Evolutionary conservation across 2,329 filamentous ascomycete genomes (phyloP), one percentile per base, ranked within the genome.

Genomic region (Fusarium chlamydosporum): DNA sequence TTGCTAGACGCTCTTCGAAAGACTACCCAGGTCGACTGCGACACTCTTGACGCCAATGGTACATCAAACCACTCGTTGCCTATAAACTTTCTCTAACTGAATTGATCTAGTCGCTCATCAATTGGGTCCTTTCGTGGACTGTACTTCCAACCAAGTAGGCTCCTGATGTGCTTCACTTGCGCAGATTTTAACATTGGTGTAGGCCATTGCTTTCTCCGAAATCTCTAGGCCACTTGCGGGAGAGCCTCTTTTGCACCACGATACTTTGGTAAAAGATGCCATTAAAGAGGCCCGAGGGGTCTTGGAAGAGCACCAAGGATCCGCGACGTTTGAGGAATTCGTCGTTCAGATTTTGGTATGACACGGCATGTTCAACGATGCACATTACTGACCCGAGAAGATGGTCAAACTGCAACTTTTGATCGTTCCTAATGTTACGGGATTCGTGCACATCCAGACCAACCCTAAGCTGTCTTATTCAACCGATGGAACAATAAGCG

Each of bases 381-480:
- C 6, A 3, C 27, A 6, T 31, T 41, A 26, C 56, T 68, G 11
- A 66, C 61, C 34, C 0, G n/a, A 18, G 13, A 29, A 87, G 85
- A 88, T 86, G 82, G 81, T 88, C 13, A 84, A 82, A 68, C 75
- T 90, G 20, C 83, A 86, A 26, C 75, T 88, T 3, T 77, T 74
- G n/a, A 85, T 89, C 37, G 78, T 81, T 0, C 80, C 82, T 0
- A 76, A 85, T 47, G 75, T 89, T 46, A 82, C 76, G 2, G 86
- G 86, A 6, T 82, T 79, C 50, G 80, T 88, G 0, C 88, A 88
- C 70, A 79, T 89, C n/a, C 86, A 89, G 73, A 87, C 84, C 6
- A 89, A 90, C 58, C 86, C 88, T 0, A 83, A 83, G 54, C 81
- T 84, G 51, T 82, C 85, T 0, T 87, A 87, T 66, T 83, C 83